Evolutionary conservation across 352 stramenopile genomes (phyloP).

Genomic region (Globisporangium orthogonon): DNA sequence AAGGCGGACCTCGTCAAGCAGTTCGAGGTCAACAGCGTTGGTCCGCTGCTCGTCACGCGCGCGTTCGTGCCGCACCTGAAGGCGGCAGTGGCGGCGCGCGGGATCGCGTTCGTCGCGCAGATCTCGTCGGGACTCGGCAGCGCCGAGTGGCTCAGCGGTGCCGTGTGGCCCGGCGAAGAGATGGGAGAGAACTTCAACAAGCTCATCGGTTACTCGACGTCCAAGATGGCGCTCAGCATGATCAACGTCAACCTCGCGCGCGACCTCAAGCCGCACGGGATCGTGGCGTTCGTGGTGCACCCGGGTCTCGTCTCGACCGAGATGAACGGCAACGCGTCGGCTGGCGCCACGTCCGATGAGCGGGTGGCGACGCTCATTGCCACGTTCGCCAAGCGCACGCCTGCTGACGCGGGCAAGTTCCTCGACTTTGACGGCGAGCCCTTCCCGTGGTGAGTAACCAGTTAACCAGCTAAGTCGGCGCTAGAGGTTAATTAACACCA

Average conservation of each 20-base stretch:
- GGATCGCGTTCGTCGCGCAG: constrained; percentile 18
- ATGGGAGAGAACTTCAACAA: background rate
- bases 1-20: constrained; percentile 18
- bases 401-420: background rate
- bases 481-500: too few relatives aligned
- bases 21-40: constrained; percentile 34
- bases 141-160: background rate
- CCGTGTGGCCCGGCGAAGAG: background rate
- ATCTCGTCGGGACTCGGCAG: constrained; percentile 18
- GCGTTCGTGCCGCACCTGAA: constrained; percentile 22
- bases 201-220: background rate
- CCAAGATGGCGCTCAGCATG: background rate
- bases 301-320: background rate
- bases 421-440: background rate
- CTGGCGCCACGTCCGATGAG: background rate
- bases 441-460: background rate
- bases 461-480: too few relatives aligned
- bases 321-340: background rate
- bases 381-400: background rate
- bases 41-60: constrained; percentile 24
- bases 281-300: background rate
- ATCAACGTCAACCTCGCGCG: background rate
- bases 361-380: background rate
- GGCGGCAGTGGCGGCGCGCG: constrained; percentile 2
- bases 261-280: background rate